Evolutionary conservation across 2,329 filamentous ascomycete genomes (phyloP), one percentile per base, ranked within the genome.

Genomic region (Fusarium succisae): DNA sequence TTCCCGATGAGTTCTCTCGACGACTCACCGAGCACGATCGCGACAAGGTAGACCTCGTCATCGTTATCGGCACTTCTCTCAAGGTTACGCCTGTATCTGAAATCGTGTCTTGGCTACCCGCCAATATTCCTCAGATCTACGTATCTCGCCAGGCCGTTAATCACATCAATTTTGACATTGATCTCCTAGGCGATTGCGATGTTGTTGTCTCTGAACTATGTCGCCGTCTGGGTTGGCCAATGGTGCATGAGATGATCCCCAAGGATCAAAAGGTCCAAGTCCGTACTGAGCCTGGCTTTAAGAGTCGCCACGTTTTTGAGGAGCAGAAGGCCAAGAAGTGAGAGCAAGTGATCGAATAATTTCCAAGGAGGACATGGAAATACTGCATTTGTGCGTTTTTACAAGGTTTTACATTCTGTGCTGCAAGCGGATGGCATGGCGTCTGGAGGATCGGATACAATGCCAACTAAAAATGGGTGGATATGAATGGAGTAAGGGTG

Each of bases 71-170:
- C 73, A 99, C 96, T 1, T 96, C 93, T 37, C 90, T 99, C 80
- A 98, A 98, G 82, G 96, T 99, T 6, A 95, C 94, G 4, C 96
- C 96, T 39, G 96, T 99, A 6, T 95, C 93, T 39, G 95, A 98
- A 82, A 94, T 99, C 53, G 93, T 95, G 3, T 92, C 93, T 41
- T 93, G 93, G 77, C 82, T 98, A 48, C 94, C 94, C 3, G 84
- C 90, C n/a, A 83, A 93, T 68, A 91, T 98, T 44, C 95, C 95
- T 12, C 95, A 98, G 83, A 93, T 98, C 72, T 97, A 96, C 83
- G 94, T 98, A 77, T 95, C 93, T 24, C 91, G 94, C 75, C 93
- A 93, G 84, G 92, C 94, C 7, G 94, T 98, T 63, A 88, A 87
- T 41, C 96, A 98, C 82, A 93, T 97, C 81, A 94, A 97, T 81